Evolutionary conservation across 1,284 basidiomycete genomes (phyloP).

Genomic region (Garcileccinum viscosum): DNA sequence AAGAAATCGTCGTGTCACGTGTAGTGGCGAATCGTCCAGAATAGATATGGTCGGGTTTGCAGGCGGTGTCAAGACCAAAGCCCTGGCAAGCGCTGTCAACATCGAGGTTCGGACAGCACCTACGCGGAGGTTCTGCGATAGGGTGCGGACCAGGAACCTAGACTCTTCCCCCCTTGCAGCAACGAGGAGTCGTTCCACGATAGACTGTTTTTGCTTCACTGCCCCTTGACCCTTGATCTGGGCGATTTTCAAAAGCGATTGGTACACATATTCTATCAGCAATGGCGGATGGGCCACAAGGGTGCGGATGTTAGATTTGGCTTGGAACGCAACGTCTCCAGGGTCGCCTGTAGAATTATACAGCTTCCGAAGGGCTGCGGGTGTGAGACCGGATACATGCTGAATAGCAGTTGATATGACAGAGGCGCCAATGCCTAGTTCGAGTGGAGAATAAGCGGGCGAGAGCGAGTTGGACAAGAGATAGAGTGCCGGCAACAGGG

Average conservation of each 20-base stretch:
- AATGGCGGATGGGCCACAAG: constrained; percentile 77
- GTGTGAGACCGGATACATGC: constrained; percentile 80
- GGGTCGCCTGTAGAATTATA: constrained; percentile 75
- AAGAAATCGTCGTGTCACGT: constrained; percentile 47
- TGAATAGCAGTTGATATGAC: constrained; percentile 83
- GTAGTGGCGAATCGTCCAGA: constrained; percentile 40
- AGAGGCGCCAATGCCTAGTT: constrained; percentile 80
- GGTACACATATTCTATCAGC: constrained; percentile 68
- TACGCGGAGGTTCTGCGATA: constrained; percentile 84
- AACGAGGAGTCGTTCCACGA: constrained; percentile 84
- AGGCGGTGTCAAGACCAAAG: constrained; percentile 71
- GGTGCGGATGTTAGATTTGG: constrained; percentile 81
- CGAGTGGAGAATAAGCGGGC: constrained; percentile 77
- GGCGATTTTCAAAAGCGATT: constrained; percentile 69
- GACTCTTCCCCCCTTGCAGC: constrained; percentile 88
- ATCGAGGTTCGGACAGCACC: constrained; percentile 89
- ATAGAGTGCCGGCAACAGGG: constrained; percentile 85
- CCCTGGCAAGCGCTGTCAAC: constrained; percentile 82
- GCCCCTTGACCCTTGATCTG: constrained; percentile 76
- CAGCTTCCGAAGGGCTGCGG: constrained; percentile 69
- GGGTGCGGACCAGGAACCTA: constrained; percentile 82
- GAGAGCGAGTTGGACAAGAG: constrained; percentile 87
- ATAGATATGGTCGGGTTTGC: constrained; percentile 26
- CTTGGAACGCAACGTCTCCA: constrained; percentile 85
- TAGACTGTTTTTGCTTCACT: constrained; percentile 75